A percentile compares a stretch with the other conserved stretches of the same genome.
These are phyloP conservation scores for Floccularia luteovirens DNA, from an alignment of 768 basidiomycete species.

Conservation along the genomic window DNA sequence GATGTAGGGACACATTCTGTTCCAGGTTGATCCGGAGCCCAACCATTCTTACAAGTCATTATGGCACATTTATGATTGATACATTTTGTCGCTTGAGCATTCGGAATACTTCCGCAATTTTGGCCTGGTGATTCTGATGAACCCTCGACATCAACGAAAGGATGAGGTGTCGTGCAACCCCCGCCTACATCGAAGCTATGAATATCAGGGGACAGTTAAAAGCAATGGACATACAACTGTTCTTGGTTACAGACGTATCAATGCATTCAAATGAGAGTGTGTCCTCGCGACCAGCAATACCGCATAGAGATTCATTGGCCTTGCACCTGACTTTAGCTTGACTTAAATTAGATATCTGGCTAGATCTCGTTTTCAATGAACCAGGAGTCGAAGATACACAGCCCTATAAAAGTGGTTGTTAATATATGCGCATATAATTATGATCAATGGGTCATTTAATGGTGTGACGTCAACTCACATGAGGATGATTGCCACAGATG, in stretches of 20 bases:
- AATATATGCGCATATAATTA: constrained; percentile 1
- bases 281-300: constrained; percentile 21
- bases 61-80: constrained; percentile 18
- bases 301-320: constrained; percentile 24
- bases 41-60: constrained; percentile 18
- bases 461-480: constrained; percentile 14
- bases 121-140: constrained; percentile 9
- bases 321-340: constrained; percentile 22
- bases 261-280: constrained; percentile 29
- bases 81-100: constrained; percentile 16
- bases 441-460: constrained; percentile 3
- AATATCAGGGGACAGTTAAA: background rate
- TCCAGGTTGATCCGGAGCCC: constrained; percentile 13
- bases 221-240: constrained; percentile 26
- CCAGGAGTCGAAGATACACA: constrained; percentile 29
- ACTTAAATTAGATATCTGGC: constrained; percentile 15
- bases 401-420: constrained; percentile 16
- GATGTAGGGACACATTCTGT: constrained; percentile 12
- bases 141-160: constrained; percentile 16
- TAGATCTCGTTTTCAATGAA: constrained; percentile 7
- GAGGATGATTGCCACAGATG: constrained; percentile 22
- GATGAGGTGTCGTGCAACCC: constrained; percentile 28
- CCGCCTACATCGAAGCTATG: constrained; percentile 20
- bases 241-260: constrained; percentile 21
- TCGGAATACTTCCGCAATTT: constrained; percentile 22